phyloP scores from a whole-genome alignment of 2,329 filamentous ascomycete genomes.

The Aspergillus tubingensis region DNA sequence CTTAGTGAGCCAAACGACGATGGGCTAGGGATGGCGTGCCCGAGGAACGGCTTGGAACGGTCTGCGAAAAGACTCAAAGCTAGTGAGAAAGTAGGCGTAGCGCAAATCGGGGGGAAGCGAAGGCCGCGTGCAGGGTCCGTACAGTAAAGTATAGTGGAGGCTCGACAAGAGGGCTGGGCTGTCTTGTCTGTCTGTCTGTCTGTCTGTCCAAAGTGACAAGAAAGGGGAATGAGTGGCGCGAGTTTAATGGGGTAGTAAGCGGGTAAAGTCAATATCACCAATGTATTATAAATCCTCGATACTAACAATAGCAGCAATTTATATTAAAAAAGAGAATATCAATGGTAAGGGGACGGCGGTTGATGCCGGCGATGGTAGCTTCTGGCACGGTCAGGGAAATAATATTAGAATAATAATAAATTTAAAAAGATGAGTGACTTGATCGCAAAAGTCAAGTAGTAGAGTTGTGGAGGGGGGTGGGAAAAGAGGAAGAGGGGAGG shows the following conservation, averaged over 20 bases:
- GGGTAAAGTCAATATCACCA: constrained; percentile 3
- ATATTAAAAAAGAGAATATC: constrained; percentile 1
- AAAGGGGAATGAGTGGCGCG: constrained; percentile 7
- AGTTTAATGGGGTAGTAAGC: constrained; percentile 4
- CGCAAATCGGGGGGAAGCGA: constrained; percentile 38
- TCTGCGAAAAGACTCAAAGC: constrained; percentile 27
- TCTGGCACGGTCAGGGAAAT: background rate
- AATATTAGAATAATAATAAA: no score
- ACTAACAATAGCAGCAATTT: constrained; percentile 13
- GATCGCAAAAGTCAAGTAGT: constrained; percentile 7
- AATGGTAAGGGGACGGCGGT: constrained; percentile 18
- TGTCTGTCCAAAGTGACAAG: background rate
- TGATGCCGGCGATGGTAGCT: constrained; percentile 27
- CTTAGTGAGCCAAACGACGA: constrained; percentile 21
- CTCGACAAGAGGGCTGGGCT: constrained; percentile 5
- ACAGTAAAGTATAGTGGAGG: constrained; percentile 12
- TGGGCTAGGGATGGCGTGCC: constrained; percentile 34
- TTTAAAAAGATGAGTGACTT: background rate
- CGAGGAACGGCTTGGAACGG: constrained; percentile 35
- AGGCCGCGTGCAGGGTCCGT: constrained; percentile 30
- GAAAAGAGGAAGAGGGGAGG: background rate
- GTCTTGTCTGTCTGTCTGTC: background rate
- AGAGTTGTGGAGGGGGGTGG: constrained; percentile 1
- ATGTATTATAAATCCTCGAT: background rate
- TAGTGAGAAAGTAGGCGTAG: constrained; percentile 38